Evolutionary conservation across 2,329 filamentous ascomycete genomes (phyloP).

Genomic region (Penicillium aurantiogriseum): DNA sequence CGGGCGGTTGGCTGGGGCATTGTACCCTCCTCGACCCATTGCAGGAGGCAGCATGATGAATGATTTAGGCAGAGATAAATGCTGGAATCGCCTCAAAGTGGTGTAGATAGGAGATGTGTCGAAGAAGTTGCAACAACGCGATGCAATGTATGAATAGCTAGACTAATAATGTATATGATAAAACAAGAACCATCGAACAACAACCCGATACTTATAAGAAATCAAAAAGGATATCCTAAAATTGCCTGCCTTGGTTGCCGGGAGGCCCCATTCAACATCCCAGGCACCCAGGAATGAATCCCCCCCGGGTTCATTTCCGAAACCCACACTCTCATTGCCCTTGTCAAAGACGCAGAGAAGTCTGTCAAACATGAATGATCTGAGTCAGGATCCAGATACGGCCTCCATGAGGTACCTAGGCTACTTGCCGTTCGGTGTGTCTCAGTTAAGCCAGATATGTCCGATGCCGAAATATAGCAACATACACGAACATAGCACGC

Average conservation of each 20-base stretch:
- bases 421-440: not conserved
- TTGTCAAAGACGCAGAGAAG: constrained; percentile 6
- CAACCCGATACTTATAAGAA: not conserved
- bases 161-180: not conserved
- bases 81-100: not conserved
- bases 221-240: not conserved
- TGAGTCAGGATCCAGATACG: constrained; percentile 14
- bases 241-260: constrained; percentile 12
- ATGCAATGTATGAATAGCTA: constrained; percentile 7
- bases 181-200: not conserved
- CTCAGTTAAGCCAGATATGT: not conserved
- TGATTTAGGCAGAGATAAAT: not conserved
- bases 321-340: not conserved
- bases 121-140: not conserved
- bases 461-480: not conserved
- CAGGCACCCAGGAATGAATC: constrained; percentile 10
- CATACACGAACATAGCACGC: no score
- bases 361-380: constrained; percentile 16
- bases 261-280: constrained; percentile 1
- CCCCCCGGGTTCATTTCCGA: not conserved
- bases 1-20: constrained; percentile 19
- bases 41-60: constrained; percentile 1
- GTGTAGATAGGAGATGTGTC: not conserved
- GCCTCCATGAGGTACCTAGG: not conserved
- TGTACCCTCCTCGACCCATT: constrained; percentile 44